phyloP scores from a whole-genome alignment of 1,284 basidiomycete species.

The Sphagnurus paluster region DNA sequence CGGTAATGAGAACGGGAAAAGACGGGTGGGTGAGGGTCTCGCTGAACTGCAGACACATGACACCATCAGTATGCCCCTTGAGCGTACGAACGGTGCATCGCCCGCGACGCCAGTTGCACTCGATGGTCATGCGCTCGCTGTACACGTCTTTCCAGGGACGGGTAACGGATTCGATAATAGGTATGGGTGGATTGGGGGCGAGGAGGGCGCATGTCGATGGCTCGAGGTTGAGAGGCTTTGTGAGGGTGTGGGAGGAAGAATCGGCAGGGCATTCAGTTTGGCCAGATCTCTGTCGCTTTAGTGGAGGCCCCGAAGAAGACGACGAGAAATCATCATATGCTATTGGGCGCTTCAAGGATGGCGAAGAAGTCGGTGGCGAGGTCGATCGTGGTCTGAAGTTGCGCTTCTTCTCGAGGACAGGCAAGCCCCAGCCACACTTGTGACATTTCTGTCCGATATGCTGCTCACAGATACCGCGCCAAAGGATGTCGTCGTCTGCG shows the following conservation, averaged over 20 bases:
- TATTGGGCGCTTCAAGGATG: slow-evolving; percentile 37
- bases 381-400: slow-evolving; percentile 37
- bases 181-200: slow-evolving; percentile 24
- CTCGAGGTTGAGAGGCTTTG: slow-evolving; percentile 18
- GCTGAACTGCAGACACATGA: slow-evolving; percentile 97
- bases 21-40: slow-evolving; percentile 84
- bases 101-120: slow-evolving; percentile 96
- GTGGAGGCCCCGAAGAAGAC: slow-evolving; percentile 34
- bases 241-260: slow-evolving; percentile 18
- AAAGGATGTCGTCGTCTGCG: slow-evolving; percentile 95
- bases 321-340: slow-evolving; percentile 28
- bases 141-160: slow-evolving; percentile 99
- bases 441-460: slow-evolving; percentile 97
- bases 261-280: slow-evolving; percentile 10
- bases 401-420: slow-evolving; percentile 81
- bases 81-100: slow-evolving; percentile 84
- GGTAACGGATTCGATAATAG: slow-evolving; percentile 42
- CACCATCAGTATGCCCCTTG: slow-evolving; percentile 92
- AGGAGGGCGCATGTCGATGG: slow-evolving; percentile 31
- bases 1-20: slow-evolving; percentile 95
- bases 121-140: slow-evolving; percentile 92
- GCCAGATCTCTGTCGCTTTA: slow-evolving; percentile 54
- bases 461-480: slow-evolving; percentile 97
- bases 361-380: slow-evolving; percentile 20
- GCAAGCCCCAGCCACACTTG: slow-evolving; percentile 98